Evolutionary conservation across 345 rosid species (phyloP), one percentile per base, ranked within the genome.

Genomic region (Pistacia integerrima): DNA sequence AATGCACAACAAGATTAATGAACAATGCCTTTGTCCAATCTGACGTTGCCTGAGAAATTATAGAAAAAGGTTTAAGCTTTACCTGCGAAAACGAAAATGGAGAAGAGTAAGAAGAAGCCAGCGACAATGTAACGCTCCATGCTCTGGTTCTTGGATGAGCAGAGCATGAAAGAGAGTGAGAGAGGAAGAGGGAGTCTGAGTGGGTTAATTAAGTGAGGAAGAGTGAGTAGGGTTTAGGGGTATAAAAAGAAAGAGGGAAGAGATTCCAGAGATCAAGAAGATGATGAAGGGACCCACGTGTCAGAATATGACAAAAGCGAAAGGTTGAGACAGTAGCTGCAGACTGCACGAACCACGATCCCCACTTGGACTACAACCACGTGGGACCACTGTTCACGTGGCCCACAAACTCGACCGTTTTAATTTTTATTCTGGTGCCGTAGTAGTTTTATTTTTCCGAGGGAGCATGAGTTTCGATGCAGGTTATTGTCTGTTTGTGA

Each of bases 21-120:
- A 41, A 9, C 22, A 12, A 18, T 0, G 17, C 17, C 55, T 0
- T 12, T 5, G 46, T 41, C 5, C 33, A 30, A 41, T 6, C 46
- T 41, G 1, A 8, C 8, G 46, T 6, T 41, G 8, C 6, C 8
- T 6, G 46, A 41, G 8, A 5, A 41, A 41, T 41, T 1, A 65
- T 35, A 51, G 60, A 8, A 73, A 62, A 58, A 44, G 71, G 51
- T 49, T 25, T 41, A 30, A 17, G 5, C 4, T 22, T 65, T 76
- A 84, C 88, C 88, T 72, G 88, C 74, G 33, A 80, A 30, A 72
- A 52, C 25, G 64, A 84, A 52, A 41, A 57, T 20, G 25, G 71
- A 64, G 64, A 81, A 63, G 7, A 80, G 69, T 0, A 73, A 11
- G 61, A 64, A 18, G 22, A 17, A 38, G 60, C 10, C 51, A 44